phyloP scores from a whole-genome alignment of 768 basidiomycete genomes.

The Naematelia aurantialba region DNA sequence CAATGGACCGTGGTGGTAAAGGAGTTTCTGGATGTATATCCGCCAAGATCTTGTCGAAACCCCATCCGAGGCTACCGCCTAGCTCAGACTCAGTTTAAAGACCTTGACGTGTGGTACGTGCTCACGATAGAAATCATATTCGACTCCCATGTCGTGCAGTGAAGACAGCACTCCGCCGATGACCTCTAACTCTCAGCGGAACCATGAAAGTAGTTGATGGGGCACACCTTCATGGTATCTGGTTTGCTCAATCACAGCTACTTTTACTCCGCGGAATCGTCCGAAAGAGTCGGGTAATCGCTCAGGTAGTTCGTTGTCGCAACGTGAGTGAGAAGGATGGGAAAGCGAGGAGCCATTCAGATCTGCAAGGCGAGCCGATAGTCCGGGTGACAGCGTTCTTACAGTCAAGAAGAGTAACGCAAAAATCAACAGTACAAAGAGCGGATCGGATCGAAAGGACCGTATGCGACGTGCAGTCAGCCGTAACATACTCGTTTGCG shows the following conservation, averaged over 20 bases:
- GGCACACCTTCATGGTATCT: conserved; percentile 3
- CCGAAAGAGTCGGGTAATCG: not conserved
- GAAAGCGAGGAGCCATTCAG: too few species aligned
- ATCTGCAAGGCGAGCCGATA: too few species aligned
- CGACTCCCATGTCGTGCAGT: not conserved
- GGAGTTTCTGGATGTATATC: not conserved
- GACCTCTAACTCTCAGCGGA: conserved; percentile 4
- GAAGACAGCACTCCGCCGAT: conserved; percentile 7
- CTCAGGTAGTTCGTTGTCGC: too few species aligned
- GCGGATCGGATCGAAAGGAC: too few species aligned
- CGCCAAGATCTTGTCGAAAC: conserved; percentile 2
- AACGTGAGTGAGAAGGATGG: too few species aligned
- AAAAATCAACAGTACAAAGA: too few species aligned
- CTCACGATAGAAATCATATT: conserved; percentile 7
- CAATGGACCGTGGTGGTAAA: not conserved
- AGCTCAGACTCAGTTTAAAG: not conserved
- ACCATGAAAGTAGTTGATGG: not conserved
- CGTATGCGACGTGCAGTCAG: too few species aligned
- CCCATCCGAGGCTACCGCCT: not conserved
- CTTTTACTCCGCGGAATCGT: not conserved
- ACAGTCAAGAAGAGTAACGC: too few species aligned
- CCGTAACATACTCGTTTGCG: too few species aligned
- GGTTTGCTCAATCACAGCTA: conserved; percentile 8
- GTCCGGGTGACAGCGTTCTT: too few species aligned
- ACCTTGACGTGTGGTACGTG: not conserved